Evolutionary conservation across 2,329 filamentous ascomycete genomes (phyloP), one percentile per base, ranked within the genome.

Genomic region (Pseudovirgaria hyperparasitica): DNA sequence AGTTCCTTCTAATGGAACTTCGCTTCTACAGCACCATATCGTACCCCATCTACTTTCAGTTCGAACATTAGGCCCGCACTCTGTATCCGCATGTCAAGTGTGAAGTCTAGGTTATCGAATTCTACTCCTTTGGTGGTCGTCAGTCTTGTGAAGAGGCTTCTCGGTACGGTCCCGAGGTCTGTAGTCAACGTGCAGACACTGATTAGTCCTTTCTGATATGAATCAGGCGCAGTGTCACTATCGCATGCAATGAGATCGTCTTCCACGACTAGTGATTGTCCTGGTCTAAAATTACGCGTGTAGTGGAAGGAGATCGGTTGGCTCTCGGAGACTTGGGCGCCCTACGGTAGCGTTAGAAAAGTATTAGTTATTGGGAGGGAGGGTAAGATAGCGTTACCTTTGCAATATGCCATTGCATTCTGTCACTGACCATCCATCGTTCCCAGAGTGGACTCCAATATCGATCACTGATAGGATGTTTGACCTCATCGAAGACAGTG

Each of bases 321-420:
- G 1, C 72, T 60, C n/a, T 80, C 75, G 6, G 77, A 84, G 19
- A 86, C 68, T 19, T 78, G 70, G 39, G 82, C 78, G 31, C 77
- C 79, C 74, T 80, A 36, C 27, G 31, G 16, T 5, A 2, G 6
- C 19, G 29, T 45, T 26, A 42, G 33, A 22, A 28, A 14, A 16
- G 5, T 11, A 24, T 17, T 3, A 26, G 6, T 26, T 9, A 10
- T 18, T 10, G 14, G 23, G 13, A 31, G 27, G 19, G 23, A 34
- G 12, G 20, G 16, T 19, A 14, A 20, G 29, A 17, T 23, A 12
- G 29, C 54, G 62, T 40, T 42, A 75, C 76, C 67, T 82, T 84
- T 34, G 73, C 70, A 46, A 85, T 82, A 51, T 85, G 79, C 81
- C 81, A 86, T 54, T 84, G 77, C 78, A 87, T 85, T 25, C 80